Conservation (phyloP, 2,329 filamentous ascomycete genomes). For the Pseudocercospora cruenta region DNA sequence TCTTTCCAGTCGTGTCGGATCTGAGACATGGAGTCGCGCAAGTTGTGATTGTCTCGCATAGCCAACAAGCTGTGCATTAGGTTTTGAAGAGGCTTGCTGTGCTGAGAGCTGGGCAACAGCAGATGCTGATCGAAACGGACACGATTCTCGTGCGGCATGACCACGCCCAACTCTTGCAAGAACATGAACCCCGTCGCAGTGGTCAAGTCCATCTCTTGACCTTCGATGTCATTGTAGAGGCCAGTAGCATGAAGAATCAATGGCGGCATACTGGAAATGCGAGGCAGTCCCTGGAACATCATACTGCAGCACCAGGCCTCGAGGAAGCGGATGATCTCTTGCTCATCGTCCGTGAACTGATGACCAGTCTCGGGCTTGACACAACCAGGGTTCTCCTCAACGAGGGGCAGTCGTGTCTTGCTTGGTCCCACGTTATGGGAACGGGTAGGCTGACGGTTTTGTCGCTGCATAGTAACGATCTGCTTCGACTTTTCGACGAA, state of each 20-base stretch:
- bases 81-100: slow-evolving; percentile 49
- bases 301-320: slow-evolving; percentile 67
- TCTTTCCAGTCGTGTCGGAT: slow-evolving; percentile 63
- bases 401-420: slow-evolving; percentile 36
- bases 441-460: slow-evolving; percentile 41
- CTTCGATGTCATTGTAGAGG: slow-evolving; percentile 62
- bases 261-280: slow-evolving; percentile 65
- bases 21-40: slow-evolving; percentile 59
- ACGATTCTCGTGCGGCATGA: slow-evolving; percentile 71
- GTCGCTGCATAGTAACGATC: slow-evolving; percentile 46
- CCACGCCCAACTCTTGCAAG: slow-evolving; percentile 73
- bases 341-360: slow-evolving; percentile 56
- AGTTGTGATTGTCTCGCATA: slow-evolving; percentile 40
- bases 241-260: slow-evolving; percentile 64
- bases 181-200: slow-evolving; percentile 62
- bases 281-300: slow-evolving; percentile 57
- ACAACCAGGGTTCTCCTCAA: slow-evolving; percentile 24
- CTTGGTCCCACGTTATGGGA: slow-evolving; percentile 45
- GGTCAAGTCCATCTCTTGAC: slow-evolving; percentile 31
- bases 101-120: slow-evolving; percentile 54
- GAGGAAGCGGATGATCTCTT: slow-evolving; percentile 67
- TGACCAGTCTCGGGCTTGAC: slow-evolving; percentile 28
- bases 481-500: slow-evolving; percentile 48
- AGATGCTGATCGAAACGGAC: slow-evolving; percentile 62
- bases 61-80: slow-evolving; percentile 40